These are phyloP conservation scores for Tricholomella constricta DNA, from an alignment of 768 basidiomycete genomes.

Conservation along the genomic window DNA sequence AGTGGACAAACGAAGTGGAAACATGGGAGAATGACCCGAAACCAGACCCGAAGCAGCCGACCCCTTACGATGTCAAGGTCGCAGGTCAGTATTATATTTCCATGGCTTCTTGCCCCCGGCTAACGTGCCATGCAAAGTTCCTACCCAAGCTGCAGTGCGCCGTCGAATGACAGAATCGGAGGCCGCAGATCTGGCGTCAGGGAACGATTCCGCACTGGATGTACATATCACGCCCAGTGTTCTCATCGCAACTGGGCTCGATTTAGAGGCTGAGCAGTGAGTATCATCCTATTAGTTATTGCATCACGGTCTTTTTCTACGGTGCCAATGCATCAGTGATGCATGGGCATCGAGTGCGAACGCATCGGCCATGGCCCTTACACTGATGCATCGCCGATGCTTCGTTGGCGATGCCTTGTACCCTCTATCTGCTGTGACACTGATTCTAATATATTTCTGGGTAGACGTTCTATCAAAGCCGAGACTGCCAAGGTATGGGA, in stretches of 20 bases:
- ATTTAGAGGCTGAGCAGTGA: slow-evolving; percentile 22
- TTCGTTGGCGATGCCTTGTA: too few relatives aligned
- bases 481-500: slow-evolving; percentile 1
- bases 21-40: slow-evolving; percentile 19
- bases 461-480: slow-evolving; percentile 1
- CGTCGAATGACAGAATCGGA: slow-evolving; percentile 12
- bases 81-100: slow-evolving; percentile 9
- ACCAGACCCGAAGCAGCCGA: slow-evolving; percentile 2
- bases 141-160: slow-evolving; percentile 4
- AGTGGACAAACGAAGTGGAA: slow-evolving; percentile 15
- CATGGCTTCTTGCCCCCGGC: background rate
- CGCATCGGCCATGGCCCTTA: too few relatives aligned
- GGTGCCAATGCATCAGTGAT: too few relatives aligned
- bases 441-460: background rate
- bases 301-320: too few relatives aligned
- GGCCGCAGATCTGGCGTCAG: slow-evolving; percentile 6
- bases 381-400: too few relatives aligned
- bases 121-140: background rate
- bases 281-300: background rate
- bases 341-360: too few relatives aligned
- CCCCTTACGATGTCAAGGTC: slow-evolving; percentile 6
- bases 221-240: slow-evolving; percentile 11
- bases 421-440: too few relatives aligned
- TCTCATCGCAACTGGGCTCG: slow-evolving; percentile 15
- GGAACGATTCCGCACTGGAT: slow-evolving; percentile 17